Evolutionary conservation across 371 early-diverging fungal species (phyloP), one percentile per base, ranked within the genome.

Genomic region (Circinella umbellata): DNA sequence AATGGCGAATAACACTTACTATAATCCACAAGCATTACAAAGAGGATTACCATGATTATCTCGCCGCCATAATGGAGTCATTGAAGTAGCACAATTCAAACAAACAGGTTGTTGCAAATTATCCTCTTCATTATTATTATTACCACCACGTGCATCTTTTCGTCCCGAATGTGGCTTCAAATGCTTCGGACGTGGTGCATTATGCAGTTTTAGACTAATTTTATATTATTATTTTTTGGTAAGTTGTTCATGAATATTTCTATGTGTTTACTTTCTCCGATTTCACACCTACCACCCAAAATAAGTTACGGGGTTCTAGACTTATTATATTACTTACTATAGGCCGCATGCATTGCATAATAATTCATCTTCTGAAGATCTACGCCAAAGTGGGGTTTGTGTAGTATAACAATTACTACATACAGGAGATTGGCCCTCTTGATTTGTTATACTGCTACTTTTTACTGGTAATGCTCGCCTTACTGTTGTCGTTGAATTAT

Each of bases 21-120:
- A 99, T 66, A 99, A 80, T 7, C 98, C 98, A 74, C 99, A 99
- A 0, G 98, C 98, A 77, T 98, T 99, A 84, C 99, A 99, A 54
- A 98, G 81, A 55, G 89, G 85, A 39, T 89, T 84, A 35, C 94
- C 95, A 48, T 89, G 83, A 72, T 93, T 92, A 17, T 67, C 68
- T 60, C 97, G 87, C 46, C 99, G 88, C 99, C 99, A 99, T 34
- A 98, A 88, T 1, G 99, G 98, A 1, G 99, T 99, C 34, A 85
- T 87, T 1, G 88, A 91, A 2, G 96, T 95, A 7, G 85, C 78
- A 85, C 99, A 99, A 78, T 99, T 98, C 55, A 86, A 84, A 80
- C 99, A 99, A 3, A 72, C 70, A 2, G 85, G 85, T 69, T 82
- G 82, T 48, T 70, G 66, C 1, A 57, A 34, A 11, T 27, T 27